Percentiles rank a stretch among this genome's conserved stretches.
phyloP scores from a whole-genome alignment of 2,329 filamentous ascomycete species.

The Pseudogymnoascus sp. region DNA sequence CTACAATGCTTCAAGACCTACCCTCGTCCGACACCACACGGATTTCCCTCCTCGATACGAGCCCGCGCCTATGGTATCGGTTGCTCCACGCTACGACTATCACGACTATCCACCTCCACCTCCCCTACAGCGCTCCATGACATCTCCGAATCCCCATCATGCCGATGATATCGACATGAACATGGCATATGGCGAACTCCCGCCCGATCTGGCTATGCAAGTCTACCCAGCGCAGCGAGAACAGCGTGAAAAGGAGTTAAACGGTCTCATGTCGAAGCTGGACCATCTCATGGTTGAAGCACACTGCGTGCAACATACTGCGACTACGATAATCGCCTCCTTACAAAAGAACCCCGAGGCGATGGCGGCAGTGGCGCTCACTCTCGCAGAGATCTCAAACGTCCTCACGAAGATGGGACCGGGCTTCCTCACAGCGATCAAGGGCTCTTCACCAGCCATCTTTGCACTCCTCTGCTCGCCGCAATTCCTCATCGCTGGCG shows the following conservation, averaged over 20 bases:
- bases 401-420: slow-evolving; percentile 79
- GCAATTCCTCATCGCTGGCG: slow-evolving; percentile 88
- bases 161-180: slow-evolving; percentile 69
- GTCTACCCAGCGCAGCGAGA: slow-evolving; percentile 46
- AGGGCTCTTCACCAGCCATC: slow-evolving; percentile 74
- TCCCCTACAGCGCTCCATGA: slow-evolving; percentile 18
- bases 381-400: slow-evolving; percentile 82
- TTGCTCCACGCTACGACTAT: neutral
- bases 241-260: slow-evolving; percentile 50
- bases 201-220: slow-evolving; percentile 54
- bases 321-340: slow-evolving; percentile 72
- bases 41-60: slow-evolving; percentile 17
- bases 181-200: slow-evolving; percentile 79
- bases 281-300: slow-evolving; percentile 77
- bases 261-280: slow-evolving; percentile 64
- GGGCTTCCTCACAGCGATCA: slow-evolving; percentile 65
- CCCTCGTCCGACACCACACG: slow-evolving; percentile 22
- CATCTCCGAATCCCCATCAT: slow-evolving; percentile 23
- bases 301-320: slow-evolving; percentile 80
- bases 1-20: slow-evolving; percentile 14
- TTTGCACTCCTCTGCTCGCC: slow-evolving; percentile 82
- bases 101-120: slow-evolving; percentile 16
- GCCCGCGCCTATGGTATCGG: neutral
- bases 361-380: slow-evolving; percentile 86
- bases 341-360: slow-evolving; percentile 79